Percentiles rank a stretch among this genome's conserved stretches.
Evolutionary conservation across 78 protist species (phyloP).

Genomic region (Creolimax fragrantissima): DNA sequence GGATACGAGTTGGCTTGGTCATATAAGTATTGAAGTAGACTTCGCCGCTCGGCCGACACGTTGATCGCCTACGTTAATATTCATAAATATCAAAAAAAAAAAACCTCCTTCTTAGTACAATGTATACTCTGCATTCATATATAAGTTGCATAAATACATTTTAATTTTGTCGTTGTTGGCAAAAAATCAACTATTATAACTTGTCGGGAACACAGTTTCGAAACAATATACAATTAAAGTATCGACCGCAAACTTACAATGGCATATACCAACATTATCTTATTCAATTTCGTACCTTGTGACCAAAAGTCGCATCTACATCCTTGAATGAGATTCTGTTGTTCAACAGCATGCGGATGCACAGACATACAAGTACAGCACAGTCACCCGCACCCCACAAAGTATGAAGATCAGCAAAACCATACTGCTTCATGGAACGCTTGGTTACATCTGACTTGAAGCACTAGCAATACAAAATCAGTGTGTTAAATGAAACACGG

Average conservation of each 20-base stretch:
- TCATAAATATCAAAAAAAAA: too few relatives aligned
- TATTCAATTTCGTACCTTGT: background rate
- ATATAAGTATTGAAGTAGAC: constrained; percentile 11
- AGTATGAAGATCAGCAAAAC: background rate
- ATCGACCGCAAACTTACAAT: too few relatives aligned
- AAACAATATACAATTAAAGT: too few relatives aligned
- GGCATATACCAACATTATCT: too few relatives aligned
- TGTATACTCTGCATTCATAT: too few relatives aligned
- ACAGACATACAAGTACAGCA: constrained; percentile 24
- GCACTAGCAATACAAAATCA: background rate
- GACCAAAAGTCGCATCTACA: background rate
- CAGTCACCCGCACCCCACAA: constrained; percentile 24
- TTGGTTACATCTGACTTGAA: background rate
- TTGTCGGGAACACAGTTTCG: too few relatives aligned
- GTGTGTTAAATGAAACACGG: background rate
- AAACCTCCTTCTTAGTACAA: too few relatives aligned
- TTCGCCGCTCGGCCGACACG: constrained; percentile 4
- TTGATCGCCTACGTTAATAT: background rate
- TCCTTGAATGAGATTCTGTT: background rate
- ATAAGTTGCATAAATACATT: too few relatives aligned
- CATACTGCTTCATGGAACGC: background rate
- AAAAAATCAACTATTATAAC: too few relatives aligned
- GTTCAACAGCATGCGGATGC: constrained; percentile 13
- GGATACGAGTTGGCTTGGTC: background rate
- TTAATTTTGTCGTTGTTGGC: background rate